Base-by-base conservation (phyloP, 768 basidiomycete genomes). In the Rhizopogon salebrosus region DNA sequence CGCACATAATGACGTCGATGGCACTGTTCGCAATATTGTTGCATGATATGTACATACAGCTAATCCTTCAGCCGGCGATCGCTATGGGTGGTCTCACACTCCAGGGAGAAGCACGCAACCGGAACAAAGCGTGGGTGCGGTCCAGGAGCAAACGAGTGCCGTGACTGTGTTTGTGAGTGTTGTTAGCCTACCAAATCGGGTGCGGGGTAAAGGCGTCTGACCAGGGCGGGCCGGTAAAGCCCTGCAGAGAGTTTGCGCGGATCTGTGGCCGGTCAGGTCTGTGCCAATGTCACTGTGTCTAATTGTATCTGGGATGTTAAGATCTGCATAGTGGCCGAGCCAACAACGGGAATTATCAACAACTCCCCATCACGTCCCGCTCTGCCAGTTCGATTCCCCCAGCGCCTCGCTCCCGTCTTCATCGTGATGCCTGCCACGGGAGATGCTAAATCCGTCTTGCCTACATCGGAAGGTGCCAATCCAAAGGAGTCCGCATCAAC, bases 381-480 rank as follows among this genome's bases (percentile, higher is more conserved):
- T 56, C 54, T 63, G 60, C 57, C 56, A 40, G 39, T 34, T 34
- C 13, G 13, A 34, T 34, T 49, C 54, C 62, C 57, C 59, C 61
- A 60, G 38, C 62, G 60, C 63, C 62, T 63, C 62, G 56, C 62
- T 48, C 39, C 11, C 50, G 35, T 20, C 41, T 62, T 55, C 53
- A 52, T 63, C 66, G 55, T 68, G 64, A 88, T 88, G 87, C 82
- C 87, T 69, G 78, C 75, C 61, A 76, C 80, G 57, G 80, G 84
- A 63, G 82, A 82, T 72, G 71, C 63, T 51, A 75, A 70, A 67
- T 83, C 82, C 61, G 72, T 78, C 70, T 78, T 82, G 61, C 80
- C 80, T 57, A 77, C 82, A 69, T 84, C 84, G 62, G 84, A 85
- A 76, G 84, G 83, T 67, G 71, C 73, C 60, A 69, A 71, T 66